phyloP scores from a whole-genome alignment of 2,329 filamentous ascomycete genomes.

The Alternaria ventricosa region DNA sequence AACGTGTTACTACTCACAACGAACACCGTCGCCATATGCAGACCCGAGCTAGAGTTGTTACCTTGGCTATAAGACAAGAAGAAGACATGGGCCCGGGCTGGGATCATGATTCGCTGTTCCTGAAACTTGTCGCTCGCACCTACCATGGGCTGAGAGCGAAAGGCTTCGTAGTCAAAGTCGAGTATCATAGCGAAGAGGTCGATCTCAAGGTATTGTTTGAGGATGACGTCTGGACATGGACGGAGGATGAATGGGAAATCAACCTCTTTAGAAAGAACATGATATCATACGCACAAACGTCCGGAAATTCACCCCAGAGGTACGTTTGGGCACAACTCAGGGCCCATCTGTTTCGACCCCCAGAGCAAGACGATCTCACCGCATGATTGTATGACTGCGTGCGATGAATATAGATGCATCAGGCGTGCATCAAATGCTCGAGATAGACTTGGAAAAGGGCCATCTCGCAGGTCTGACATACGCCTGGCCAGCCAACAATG shows the following conservation, averaged over 20 bases:
- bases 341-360: neutral
- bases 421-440: neutral
- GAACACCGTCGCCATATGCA: neutral
- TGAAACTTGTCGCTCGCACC: slow-evolving; percentile 2
- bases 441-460: neutral
- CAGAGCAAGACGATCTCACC: neutral
- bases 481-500: neutral
- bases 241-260: slow-evolving; percentile 1
- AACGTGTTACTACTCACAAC: slow-evolving; percentile 3
- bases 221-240: slow-evolving; percentile 11
- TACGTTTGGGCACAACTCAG: slow-evolving; percentile 1
- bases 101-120: neutral
- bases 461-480: neutral
- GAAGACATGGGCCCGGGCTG: neutral
- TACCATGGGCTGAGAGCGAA: slow-evolving; percentile 4
- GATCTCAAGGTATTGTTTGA: slow-evolving; percentile 3
- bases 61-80: slow-evolving; percentile 8
- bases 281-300: neutral
- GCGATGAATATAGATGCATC: too few species aligned
- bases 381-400: neutral
- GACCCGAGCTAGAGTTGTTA: neutral
- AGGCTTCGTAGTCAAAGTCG: slow-evolving; percentile 6
- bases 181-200: slow-evolving; percentile 7
- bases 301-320: neutral
- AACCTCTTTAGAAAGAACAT: slow-evolving; percentile 4